A percentile compares a stretch with the other conserved stretches of the same genome.
Conservation (phyloP, 1,284 basidiomycete genomes). For the Grifola frondosa region DNA sequence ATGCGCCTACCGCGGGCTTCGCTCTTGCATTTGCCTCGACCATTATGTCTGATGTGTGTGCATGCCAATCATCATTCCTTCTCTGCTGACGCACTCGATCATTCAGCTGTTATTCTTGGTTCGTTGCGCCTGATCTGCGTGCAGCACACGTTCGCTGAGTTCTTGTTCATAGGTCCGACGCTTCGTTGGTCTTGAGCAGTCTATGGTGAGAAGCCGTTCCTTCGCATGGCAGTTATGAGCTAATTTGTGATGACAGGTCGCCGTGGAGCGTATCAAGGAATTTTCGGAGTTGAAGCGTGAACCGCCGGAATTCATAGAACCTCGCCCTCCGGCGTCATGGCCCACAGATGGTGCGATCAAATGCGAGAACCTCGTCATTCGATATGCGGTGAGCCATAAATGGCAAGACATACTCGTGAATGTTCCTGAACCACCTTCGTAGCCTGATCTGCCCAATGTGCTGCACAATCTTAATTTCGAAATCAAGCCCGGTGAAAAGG, state of each 20-base stretch:
- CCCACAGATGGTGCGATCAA: slow-evolving; percentile 75
- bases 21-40: slow-evolving; percentile 80
- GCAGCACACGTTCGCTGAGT: slow-evolving; percentile 1
- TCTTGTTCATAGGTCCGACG: slow-evolving; percentile 46
- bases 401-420: too few relatives aligned
- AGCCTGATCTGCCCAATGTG: slow-evolving; percentile 85
- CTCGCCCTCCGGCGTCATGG: slow-evolving; percentile 83
- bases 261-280: slow-evolving; percentile 88
- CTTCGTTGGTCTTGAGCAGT: slow-evolving; percentile 87
- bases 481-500: slow-evolving; percentile 75
- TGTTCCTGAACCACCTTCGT: too few relatives aligned
- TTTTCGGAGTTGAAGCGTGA: slow-evolving; percentile 82
- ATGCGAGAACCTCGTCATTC: slow-evolving; percentile 81
- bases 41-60: slow-evolving; percentile 69
- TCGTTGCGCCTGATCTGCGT: too few relatives aligned
- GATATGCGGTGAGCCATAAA: slow-evolving; percentile 72
- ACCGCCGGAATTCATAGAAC: slow-evolving; percentile 80
- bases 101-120: slow-evolving; percentile 51
- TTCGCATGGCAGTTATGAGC: slow-evolving; percentile 3
- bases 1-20: slow-evolving; percentile 82
- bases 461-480: slow-evolving; percentile 82
- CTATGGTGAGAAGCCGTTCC: slow-evolving; percentile 62
- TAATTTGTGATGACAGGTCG: slow-evolving; percentile 53
- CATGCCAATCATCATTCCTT: slow-evolving; percentile 7
- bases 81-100: slow-evolving; percentile 30